These are phyloP conservation scores for Dictyostelium firmibasis DNA, from an alignment of 78 protist species.

Conservation along the genomic window DNA sequence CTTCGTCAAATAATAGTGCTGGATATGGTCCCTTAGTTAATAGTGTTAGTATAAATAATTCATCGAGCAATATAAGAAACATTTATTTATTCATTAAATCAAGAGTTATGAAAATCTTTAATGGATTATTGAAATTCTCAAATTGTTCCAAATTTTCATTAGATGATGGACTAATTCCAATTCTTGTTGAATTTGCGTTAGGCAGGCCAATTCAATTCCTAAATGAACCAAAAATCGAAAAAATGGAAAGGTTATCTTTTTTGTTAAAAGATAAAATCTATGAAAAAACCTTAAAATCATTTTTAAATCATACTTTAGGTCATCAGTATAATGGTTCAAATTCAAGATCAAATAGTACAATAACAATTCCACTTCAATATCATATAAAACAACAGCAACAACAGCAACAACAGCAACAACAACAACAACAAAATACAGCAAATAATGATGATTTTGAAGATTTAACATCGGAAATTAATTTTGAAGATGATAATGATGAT, in stretches of 20 bases:
- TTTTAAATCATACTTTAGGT: neutral
- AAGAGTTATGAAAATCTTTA: slow-evolving; percentile 44
- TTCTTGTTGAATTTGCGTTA: slow-evolving; percentile 58
- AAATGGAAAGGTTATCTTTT: slow-evolving; percentile 49
- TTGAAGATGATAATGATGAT: slow-evolving; percentile 39
- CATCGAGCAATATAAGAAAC: neutral
- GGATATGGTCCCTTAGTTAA: neutral
- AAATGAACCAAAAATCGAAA: slow-evolving; percentile 70
- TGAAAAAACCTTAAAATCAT: slow-evolving; percentile 36
- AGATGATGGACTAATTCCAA: slow-evolving; percentile 51
- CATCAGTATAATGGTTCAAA: neutral
- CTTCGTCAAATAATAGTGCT: neutral
- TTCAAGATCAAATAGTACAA: neutral
- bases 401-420: neutral
- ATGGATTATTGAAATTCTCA: neutral
- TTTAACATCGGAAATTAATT: slow-evolving; percentile 14
- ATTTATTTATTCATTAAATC: slow-evolving; percentile 56
- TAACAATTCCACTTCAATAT: neutral
- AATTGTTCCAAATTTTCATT: slow-evolving; percentile 34
- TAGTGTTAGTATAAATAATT: neutral
- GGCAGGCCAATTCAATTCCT: slow-evolving; percentile 66
- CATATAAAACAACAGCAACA: neutral
- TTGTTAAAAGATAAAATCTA: slow-evolving; percentile 50
- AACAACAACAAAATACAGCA: neutral
- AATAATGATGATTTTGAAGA: neutral